A percentile compares a stretch with the other conserved stretches of the same genome.
Conservation (phyloP, 108 stramenopile species). For the Seminavis robusta region DNA sequence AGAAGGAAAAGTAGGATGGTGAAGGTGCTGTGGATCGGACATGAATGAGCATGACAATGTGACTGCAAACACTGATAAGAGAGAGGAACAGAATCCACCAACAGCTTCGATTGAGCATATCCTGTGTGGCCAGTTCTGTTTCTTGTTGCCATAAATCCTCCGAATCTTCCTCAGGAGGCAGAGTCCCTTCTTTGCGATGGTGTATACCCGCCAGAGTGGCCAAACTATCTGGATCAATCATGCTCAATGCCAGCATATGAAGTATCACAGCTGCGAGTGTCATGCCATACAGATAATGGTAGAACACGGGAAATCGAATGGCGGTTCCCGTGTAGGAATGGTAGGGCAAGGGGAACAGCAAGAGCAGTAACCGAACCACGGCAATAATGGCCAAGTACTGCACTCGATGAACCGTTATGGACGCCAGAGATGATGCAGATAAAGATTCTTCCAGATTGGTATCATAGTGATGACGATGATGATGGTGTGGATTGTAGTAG, state of each 20-base stretch:
- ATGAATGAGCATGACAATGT: conserved; percentile 71
- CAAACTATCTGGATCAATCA: conserved; percentile 47
- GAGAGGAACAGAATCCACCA: conserved; percentile 61
- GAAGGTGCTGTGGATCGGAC: conserved; percentile 74
- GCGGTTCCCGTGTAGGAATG: conserved; percentile 75
- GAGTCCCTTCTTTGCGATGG: neutral
- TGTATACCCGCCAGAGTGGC: conserved; percentile 17
- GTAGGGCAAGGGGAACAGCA: conserved; percentile 67
- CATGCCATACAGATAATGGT: conserved; percentile 49
- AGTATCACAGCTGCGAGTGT: conserved; percentile 45
- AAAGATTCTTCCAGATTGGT: no score
- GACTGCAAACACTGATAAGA: conserved; percentile 49
- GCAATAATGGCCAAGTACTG: conserved; percentile 52
- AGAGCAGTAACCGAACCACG: conserved; percentile 45
- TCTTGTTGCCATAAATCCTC: neutral
- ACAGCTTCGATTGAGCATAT: conserved; percentile 22
- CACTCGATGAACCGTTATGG: conserved; percentile 18
- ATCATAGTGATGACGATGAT: no score
- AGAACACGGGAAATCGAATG: conserved; percentile 45
- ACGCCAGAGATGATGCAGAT: no score
- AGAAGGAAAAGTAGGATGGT: conserved; percentile 17
- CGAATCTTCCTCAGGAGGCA: neutral
- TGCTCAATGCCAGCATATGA: conserved; percentile 54
- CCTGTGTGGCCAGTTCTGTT: no score
- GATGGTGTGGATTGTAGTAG: no score